phyloP scores from a whole-genome alignment of 768 basidiomycete species.

The Ramaria sp. region DNA sequence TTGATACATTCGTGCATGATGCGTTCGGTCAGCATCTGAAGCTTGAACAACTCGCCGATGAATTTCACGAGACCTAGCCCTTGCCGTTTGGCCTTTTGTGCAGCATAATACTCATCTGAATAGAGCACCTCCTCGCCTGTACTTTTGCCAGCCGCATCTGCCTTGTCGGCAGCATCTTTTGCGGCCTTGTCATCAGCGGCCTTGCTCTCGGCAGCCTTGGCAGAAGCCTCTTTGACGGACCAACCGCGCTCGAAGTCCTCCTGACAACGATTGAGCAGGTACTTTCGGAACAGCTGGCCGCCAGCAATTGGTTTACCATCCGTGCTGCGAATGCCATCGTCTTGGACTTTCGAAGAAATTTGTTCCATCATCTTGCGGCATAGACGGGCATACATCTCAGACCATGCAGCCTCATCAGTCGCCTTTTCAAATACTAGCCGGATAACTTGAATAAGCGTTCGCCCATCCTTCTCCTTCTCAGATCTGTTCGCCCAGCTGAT shows the following conservation, averaged over 20 bases:
- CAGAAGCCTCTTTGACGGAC: conserved; percentile 79
- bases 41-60: conserved; percentile 96
- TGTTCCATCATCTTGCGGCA: conserved; percentile 95
- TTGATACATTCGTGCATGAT: conserved; percentile 99
- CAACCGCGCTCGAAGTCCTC: conserved; percentile 97
- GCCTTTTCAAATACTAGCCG: conserved; percentile 95
- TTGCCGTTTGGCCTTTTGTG: conserved; percentile 94
- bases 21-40: conserved; percentile 96
- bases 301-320: conserved; percentile 89
- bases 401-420: conserved; percentile 91
- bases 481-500: conserved; percentile 92
- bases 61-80: conserved; percentile 96
- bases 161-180: conserved; percentile 51
- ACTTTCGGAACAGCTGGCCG: conserved; percentile 92
- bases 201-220: conserved; percentile 77
- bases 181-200: conserved; percentile 76
- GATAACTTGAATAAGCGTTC: conserved; percentile 93
- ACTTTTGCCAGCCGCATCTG: conserved; percentile 31
- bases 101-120: conserved; percentile 92
- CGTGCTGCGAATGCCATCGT: conserved; percentile 69
- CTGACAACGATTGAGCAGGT: conserved; percentile 92
- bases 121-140: conserved; percentile 68
- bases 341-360: conserved; percentile 79
- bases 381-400: conserved; percentile 93
- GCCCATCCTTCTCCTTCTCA: conserved; percentile 84